Evolutionary conservation across 1,139 yeast genomes (phyloP), one percentile per base, ranked within the genome.

Genomic region (Yamadazyma mexicana): DNA sequence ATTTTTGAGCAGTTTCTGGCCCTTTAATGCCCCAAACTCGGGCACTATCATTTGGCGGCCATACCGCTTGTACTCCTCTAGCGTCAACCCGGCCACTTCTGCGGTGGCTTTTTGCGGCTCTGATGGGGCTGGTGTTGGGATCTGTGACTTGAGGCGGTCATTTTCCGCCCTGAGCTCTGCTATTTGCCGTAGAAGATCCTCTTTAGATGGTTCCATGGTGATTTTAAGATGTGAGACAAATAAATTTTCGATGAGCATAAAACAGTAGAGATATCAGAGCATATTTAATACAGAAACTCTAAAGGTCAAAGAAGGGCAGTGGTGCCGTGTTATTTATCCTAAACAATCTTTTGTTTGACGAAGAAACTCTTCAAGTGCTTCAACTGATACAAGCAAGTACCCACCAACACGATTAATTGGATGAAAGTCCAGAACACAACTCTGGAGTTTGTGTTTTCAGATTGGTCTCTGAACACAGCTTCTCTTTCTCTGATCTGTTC

Each of bases 1-100:
- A 0, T 59, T 49, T 50, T 81, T 82, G 36, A 94, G 63, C 34
- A 62, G 66, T 4, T 73, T 44, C 56, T 94, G 98, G 9, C 79
- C 71, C 1, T 54, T 40, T 23, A 66, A 49, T 8, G 82, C 59
- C 0, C 91, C 89, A 46, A 85, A 66, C 41, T 77, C 81, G 0
- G 95, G 94, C 1, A 92, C 96, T 28, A 91, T 81, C 91, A 94
- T 84, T 58, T 94, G 98, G 42, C 99, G 75, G 2, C 99, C 98
- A 61, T 94, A 94, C 17, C 97, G 66, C 26, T 62, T 62, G 56
- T 82, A 91, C 57, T 92, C 98, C 33, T 84, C 87, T 11, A 73
- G 61, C 5, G 74, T 37, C n/a, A 61, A 49, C 15, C 12, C n/a
- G n/a, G n/a, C n/a, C n/a, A n/a, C n/a, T 30, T 17, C 11, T 15